phyloP scores from a whole-genome alignment of 1,284 basidiomycete species.

The Ustilago nuda region DNA sequence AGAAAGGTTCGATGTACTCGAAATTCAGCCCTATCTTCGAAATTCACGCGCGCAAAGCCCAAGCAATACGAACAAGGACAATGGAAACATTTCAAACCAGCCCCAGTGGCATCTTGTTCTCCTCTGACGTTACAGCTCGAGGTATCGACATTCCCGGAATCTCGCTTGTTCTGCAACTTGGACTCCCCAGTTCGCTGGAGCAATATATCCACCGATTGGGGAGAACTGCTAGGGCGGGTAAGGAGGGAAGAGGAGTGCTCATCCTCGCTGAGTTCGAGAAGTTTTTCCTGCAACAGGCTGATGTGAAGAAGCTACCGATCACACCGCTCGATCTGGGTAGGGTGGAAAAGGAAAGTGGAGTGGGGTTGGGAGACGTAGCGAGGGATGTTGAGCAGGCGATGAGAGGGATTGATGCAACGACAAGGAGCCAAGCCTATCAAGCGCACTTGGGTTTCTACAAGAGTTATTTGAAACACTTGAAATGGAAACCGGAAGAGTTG shows the following conservation, averaged over 20 bases:
- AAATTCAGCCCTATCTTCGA: constrained; percentile 46
- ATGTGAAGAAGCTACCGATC: constrained; percentile 71
- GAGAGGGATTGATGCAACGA: constrained; percentile 33
- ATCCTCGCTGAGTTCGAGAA: constrained; percentile 75
- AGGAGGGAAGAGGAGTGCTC: constrained; percentile 74
- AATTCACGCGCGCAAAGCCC: constrained; percentile 58
- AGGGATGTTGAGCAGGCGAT: constrained; percentile 61
- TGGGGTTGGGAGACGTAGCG: constrained; percentile 6
- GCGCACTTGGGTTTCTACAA: constrained; percentile 76
- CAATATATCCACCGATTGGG: constrained; percentile 71
- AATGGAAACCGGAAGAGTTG: constrained; percentile 72
- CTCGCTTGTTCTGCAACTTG: constrained; percentile 76
- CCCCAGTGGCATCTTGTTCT: constrained; percentile 78
- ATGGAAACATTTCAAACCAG: constrained; percentile 72
- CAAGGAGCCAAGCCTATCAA: constrained; percentile 73
- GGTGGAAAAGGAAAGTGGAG: constrained; percentile 23
- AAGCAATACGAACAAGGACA: constrained; percentile 46
- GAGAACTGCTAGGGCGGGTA: constrained; percentile 73
- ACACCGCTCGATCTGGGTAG: constrained; percentile 28
- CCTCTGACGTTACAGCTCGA: constrained; percentile 89
- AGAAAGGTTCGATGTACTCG: constrained; percentile 20
- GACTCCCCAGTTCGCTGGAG: constrained; percentile 52
- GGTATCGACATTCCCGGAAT: constrained; percentile 74
- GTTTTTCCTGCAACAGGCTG: constrained; percentile 73
- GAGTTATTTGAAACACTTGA: constrained; percentile 70